Conservation (phyloP, 2,329 filamentous ascomycete species). For the Saccharata proteae region DNA sequence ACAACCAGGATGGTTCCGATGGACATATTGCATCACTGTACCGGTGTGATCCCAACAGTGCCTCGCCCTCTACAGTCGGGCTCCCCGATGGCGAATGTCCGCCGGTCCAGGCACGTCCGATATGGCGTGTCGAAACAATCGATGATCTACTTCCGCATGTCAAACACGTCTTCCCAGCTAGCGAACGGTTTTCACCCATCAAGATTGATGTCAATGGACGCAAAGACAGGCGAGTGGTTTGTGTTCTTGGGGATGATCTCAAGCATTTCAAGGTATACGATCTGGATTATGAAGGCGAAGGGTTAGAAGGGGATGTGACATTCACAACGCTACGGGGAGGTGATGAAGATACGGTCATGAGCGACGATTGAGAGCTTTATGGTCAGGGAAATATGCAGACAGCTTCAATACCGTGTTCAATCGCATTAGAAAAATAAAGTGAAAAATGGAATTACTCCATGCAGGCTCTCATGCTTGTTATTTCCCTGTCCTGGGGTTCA, state of each 20-base stretch:
- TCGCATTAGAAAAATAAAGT: no score
- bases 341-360: constrained; percentile 7
- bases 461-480: no score
- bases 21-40: background rate
- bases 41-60: background rate
- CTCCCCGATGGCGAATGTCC: constrained; percentile 3
- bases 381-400: background rate
- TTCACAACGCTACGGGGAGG: background rate
- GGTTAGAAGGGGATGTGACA: constrained; percentile 8
- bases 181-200: constrained; percentile 35
- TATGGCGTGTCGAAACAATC: constrained; percentile 8
- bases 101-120: background rate
- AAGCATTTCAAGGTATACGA: constrained; percentile 46
- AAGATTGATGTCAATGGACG: constrained; percentile 44
- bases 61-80: background rate
- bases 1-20: no score
- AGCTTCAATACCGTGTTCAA: background rate
- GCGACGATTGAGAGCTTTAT: no score
- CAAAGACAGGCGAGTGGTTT: constrained; percentile 38
- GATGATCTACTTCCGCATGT: constrained; percentile 16
- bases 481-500: no score
- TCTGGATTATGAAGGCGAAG: constrained; percentile 26
- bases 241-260: constrained; percentile 42
- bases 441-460: no score
- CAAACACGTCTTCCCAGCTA: constrained; percentile 34